Base-by-base conservation (phyloP, 2,329 filamentous ascomycete genomes). In the Lecanosticta acicola region DNA sequence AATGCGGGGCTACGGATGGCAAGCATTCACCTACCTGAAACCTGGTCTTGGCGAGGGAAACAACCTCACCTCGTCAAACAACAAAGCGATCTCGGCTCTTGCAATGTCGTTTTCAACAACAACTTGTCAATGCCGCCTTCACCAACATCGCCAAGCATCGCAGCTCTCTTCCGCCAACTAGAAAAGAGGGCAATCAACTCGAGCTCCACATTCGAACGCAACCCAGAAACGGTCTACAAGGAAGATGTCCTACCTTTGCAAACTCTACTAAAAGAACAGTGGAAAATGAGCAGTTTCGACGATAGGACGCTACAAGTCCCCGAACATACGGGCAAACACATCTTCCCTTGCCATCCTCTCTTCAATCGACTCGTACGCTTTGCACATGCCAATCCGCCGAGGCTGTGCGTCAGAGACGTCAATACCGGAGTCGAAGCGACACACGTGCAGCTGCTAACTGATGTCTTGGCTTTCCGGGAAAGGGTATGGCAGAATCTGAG, bases 391-490 rank as follows among this genome's bases (percentile, higher is more conserved):
- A 54, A 37, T 19, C 66, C 65, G 18, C 56, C 64, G 32, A 60
- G 60, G 26, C 49, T 68, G 39, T 69, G 65, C 21, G 64, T 72
- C 38, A 61, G 68, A 17, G 68, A 72, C 59, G 61, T 61, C 34
- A 66, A 66, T 19, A 64, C 62, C 4, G 57, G 63, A 14, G 45
- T 61, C 21, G 62, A 67, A 43, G 60, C 62, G 32, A 70, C 66
- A 1, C 67, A 74, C 53, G 39, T 68, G 1, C 66, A 73, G 43
- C 61, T 75, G 3, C 60, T 75, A 11, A 66, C 65, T 14, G 70
- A 75, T 53, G 67, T 72, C 7, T 57, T 75, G 7, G 61, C 62
- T 13, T 59, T 73, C n/a, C 68, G 71, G 7, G 56, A 68, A 37
- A 58, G 60, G 8, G 51, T 74, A 11, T 51, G 59, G 42, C 55